phyloP scores from a whole-genome alignment of 768 basidiomycete species.

The Phlebiopsis gigantea region DNA sequence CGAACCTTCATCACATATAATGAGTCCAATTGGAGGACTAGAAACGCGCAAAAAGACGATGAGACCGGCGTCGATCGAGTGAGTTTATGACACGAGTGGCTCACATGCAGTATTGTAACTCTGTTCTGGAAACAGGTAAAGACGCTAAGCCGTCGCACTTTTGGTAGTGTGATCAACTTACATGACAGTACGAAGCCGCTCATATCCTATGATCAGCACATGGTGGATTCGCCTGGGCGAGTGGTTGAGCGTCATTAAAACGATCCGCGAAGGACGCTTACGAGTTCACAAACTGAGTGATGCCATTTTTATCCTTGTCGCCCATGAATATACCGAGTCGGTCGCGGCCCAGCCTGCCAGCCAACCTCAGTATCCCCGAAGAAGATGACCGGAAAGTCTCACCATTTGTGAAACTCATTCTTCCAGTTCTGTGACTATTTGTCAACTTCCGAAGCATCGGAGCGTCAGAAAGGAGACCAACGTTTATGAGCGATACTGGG shows the following conservation, averaged over 20 bases:
- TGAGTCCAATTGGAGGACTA: constrained; percentile 87
- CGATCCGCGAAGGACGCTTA: constrained; percentile 28
- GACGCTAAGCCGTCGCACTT: neutral
- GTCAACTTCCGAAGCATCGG: neutral
- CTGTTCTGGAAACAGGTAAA: constrained; percentile 33
- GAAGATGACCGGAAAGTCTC: constrained; percentile 26
- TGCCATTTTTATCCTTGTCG: constrained; percentile 47
- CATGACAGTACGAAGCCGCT: constrained; percentile 81
- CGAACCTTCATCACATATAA: constrained; percentile 94
- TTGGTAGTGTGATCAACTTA: constrained; percentile 31
- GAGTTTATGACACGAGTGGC: constrained; percentile 17
- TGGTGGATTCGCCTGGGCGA: constrained; percentile 61
- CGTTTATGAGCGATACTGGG: constrained; percentile 85
- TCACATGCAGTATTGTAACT: constrained; percentile 62
- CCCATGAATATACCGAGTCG: constrained; percentile 54
- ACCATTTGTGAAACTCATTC: constrained; percentile 95
- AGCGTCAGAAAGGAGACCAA: constrained; percentile 29
- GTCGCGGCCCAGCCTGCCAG: constrained; percentile 46
- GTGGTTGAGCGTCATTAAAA: neutral
- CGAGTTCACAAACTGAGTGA: constrained; percentile 75
- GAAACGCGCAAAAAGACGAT: neutral
- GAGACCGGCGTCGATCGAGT: neutral
- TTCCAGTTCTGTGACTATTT: constrained; percentile 77
- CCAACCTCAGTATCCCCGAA: neutral
- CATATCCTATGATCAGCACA: constrained; percentile 93